phyloP scores from a whole-genome alignment of 371 early-diverging fungal species.

The Capillidium rhysosporum region DNA sequence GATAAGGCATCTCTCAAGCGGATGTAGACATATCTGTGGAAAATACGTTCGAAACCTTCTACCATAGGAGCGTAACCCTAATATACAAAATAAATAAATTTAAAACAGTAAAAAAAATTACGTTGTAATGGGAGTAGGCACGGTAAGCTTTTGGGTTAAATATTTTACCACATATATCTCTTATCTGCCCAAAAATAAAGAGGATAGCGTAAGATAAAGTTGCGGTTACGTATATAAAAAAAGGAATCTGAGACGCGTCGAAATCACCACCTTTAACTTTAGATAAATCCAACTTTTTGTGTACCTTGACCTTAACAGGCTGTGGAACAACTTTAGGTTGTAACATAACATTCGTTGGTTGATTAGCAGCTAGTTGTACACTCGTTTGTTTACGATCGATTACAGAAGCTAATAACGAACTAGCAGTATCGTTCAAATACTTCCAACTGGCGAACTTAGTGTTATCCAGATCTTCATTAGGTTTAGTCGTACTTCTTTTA shows the following conservation, averaged over 20 bases:
- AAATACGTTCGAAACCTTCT: slow-evolving; percentile 94
- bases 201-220: slow-evolving; percentile 89
- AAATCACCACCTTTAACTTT: too few relatives aligned
- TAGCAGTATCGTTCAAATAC: too few relatives aligned
- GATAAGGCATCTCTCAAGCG: slow-evolving; percentile 96
- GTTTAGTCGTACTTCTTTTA: too few relatives aligned
- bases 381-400: too few relatives aligned
- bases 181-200: slow-evolving; percentile 79
- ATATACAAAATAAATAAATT: background rate
- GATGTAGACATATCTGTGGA: slow-evolving; percentile 81
- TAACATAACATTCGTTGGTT: too few relatives aligned
- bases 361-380: too few relatives aligned
- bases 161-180: slow-evolving; percentile 69
- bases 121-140: background rate
- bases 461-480: too few relatives aligned
- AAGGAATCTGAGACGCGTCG: background rate
- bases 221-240: slow-evolving; percentile 61
- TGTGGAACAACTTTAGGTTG: too few relatives aligned
- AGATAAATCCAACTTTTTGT: too few relatives aligned
- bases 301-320: too few relatives aligned
- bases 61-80: slow-evolving; percentile 79
- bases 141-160: slow-evolving; percentile 13
- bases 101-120: background rate
- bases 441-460: too few relatives aligned
- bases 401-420: too few relatives aligned